Base-by-base conservation (phyloP, 768 basidiomycete species). In the Lactifluus piperatus region DNA sequence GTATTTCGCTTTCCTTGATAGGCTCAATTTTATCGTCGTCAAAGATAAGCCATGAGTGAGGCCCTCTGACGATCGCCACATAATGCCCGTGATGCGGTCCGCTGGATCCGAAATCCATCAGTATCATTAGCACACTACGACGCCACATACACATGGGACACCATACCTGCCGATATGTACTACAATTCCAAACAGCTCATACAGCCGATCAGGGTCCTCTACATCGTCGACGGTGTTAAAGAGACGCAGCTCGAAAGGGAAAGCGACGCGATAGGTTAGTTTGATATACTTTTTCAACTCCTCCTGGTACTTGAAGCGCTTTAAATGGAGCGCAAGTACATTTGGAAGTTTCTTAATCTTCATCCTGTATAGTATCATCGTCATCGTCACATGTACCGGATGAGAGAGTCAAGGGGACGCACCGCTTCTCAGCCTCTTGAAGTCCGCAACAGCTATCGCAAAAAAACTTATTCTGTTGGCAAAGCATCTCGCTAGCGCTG, bases 61-160 rank as follows among this genome's bases (percentile, higher is more conserved):
- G 79, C 2, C 88, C 88, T 70, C 91, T 92, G 71, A 97, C 88
- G 67, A 98, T 86, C 65, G 94, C 88, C 65, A 98, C 85, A 71
- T 99, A 99, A 75, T 99, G 97, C 0, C 97, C 97, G 67, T 98
- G 97, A 69, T 97, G 88, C n/a, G 94, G 94, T 5, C 95, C 95
- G 67, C 94, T 97, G 68, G 1, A 56, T 62, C 46, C 41, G 68
- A 51, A 51, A 8, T 32, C 20, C 5, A 26, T 58, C 30, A 52
- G 57, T 50, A 29, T 22, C 24, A 37, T 50, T 54, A 66, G 61
- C 29, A 32, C 14, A 29, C n/a, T 11, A 48, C 26, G 26, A 30
- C 20, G 34, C 43, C 32, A 44, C 20, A 24, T n/a, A 32, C 20
- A 44, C 4, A 56, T 48, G 24, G 41, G 36, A 24, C 3, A 22